A percentile compares a stretch with the other conserved stretches of the same genome.
Evolutionary conservation across 768 basidiomycete species (phyloP).

Genomic region (Thelephora ganbajun): DNA sequence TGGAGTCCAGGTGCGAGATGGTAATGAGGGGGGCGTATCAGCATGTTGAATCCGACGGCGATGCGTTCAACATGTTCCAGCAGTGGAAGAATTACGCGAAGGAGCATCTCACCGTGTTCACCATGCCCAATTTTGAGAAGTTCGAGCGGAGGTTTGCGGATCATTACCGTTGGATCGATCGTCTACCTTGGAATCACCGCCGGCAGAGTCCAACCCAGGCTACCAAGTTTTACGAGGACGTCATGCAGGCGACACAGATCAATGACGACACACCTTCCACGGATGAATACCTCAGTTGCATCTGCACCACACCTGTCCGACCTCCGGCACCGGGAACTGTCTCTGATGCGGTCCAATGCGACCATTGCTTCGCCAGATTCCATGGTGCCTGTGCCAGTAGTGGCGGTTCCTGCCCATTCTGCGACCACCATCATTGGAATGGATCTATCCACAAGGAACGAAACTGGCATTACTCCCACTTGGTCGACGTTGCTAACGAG

Average conservation of each 20-base stretch:
- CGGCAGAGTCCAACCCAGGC: slow-evolving; percentile 55
- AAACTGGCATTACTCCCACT: slow-evolving; percentile 71
- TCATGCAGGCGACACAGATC: slow-evolving; percentile 56
- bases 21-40: slow-evolving; percentile 54
- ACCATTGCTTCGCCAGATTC: slow-evolving; percentile 79
- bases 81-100: slow-evolving; percentile 64
- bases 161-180: slow-evolving; percentile 61
- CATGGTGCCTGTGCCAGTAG: slow-evolving; percentile 76
- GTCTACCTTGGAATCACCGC: slow-evolving; percentile 67
- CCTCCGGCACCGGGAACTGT: slow-evolving; percentile 62
- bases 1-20: slow-evolving; percentile 62
- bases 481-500: slow-evolving; percentile 51
- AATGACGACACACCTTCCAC: slow-evolving; percentile 69
- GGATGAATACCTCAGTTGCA: slow-evolving; percentile 79
- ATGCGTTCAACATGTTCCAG: slow-evolving; percentile 58
- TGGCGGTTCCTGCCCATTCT: slow-evolving; percentile 87
- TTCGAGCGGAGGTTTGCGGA: slow-evolving; percentile 50
- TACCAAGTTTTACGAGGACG: slow-evolving; percentile 55
- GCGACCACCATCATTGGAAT: slow-evolving; percentile 86
- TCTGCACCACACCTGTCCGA: slow-evolving; percentile 62
- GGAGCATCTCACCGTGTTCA: slow-evolving; percentile 60
- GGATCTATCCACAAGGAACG: slow-evolving; percentile 73
- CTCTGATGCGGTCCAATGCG: slow-evolving; percentile 83
- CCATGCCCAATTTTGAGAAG: slow-evolving; percentile 58
- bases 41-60: slow-evolving; percentile 33